Base-by-base conservation (phyloP, 2,329 filamentous ascomycete species). In the Clonostachys rosea region DNA sequence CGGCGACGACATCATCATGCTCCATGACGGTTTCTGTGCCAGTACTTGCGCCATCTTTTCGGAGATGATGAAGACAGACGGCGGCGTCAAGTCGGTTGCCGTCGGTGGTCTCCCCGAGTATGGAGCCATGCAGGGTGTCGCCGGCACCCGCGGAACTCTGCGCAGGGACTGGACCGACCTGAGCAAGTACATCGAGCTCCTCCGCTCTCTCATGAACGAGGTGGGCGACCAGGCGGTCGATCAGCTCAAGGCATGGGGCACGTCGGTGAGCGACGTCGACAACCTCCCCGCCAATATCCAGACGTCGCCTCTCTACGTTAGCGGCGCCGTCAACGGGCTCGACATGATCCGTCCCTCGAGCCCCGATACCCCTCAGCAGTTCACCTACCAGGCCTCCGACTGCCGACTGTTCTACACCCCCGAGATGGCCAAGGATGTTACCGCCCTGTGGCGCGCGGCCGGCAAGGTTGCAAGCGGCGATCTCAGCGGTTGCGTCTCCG, bases 1-100 rank as follows among this genome's bases (percentile, higher is more conserved):
- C 6, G 50, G 65, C 2, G 61, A 71, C 18, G 54, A 73, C 41
- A 68, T 75, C 34, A 50, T 70, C 18, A 53, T 75, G 34, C 60
- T 79, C 45, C 72, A 71, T 5, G 78, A 84, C 52, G 81, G 81
- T 17, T 67, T 67, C 49, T 86, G 82, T 57, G 73, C 69, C 10
- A 83, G 79, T 0, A 80, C 82, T 5, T 86, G 82, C 59, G 74
- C 79, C 24, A 65, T 80, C 39, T 80, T 84, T 58, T 67, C 69
- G 12, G 73, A 80, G 42, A 67, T 82, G 20, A 73, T 84, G 68
- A 70, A 71, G 8, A 61, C 68, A 48, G 67, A 71, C 48, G 69
- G 68, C 33, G 73, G 75, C 16, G 75, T 86, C 3, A 76, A 75
- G 52, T 77, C 76, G 34, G 70, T 86, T 42, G 71, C 71, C 2